These are phyloP conservation scores for Globisporangium cylindrosporum DNA, from an alignment of 352 stramenopile species.

Conservation along the genomic window DNA sequence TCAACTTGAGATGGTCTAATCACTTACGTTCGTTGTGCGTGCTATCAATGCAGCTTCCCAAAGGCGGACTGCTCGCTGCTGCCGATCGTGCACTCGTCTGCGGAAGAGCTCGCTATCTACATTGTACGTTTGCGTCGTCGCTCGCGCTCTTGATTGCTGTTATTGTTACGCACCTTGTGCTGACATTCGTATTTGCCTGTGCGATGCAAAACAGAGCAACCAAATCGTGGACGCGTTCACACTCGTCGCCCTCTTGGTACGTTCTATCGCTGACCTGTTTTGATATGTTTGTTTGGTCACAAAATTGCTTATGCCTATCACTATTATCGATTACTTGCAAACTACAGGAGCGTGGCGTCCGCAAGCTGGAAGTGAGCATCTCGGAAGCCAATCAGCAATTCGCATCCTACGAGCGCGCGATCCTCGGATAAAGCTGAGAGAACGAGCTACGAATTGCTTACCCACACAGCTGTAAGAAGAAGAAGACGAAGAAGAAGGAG, in stretches of 20 bases:
- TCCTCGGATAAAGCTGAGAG: conserved; percentile 37
- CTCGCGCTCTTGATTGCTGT: background rate
- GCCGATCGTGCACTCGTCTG: conserved; percentile 96
- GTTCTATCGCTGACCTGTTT: background rate
- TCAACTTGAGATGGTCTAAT: background rate
- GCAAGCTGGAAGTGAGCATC: conserved; percentile 93
- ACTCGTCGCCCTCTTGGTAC: conserved; percentile 64
- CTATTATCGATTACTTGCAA: background rate
- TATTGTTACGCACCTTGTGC: background rate
- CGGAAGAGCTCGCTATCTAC: conserved; percentile 96
- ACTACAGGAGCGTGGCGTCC: conserved; percentile 63
- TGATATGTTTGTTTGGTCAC: background rate
- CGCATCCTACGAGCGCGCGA: conserved; percentile 73
- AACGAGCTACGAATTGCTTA: background rate
- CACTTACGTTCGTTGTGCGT: background rate
- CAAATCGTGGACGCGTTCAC: conserved; percentile 86
- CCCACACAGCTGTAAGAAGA: background rate
- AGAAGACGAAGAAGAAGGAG: background rate
- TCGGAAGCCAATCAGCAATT: conserved; percentile 92
- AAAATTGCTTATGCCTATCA: background rate
- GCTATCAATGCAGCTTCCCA: conserved; percentile 77
- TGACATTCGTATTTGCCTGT: conserved; percentile 3
- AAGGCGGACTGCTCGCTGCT: conserved; percentile 94
- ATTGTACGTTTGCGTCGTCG: conserved; percentile 53
- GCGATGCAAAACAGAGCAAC: conserved; percentile 56